A percentile compares a stretch with the other conserved stretches of the same genome.
These are phyloP conservation scores for Sphagnurus paluster DNA, from an alignment of 1,284 basidiomycete genomes.

Conservation along the genomic window DNA sequence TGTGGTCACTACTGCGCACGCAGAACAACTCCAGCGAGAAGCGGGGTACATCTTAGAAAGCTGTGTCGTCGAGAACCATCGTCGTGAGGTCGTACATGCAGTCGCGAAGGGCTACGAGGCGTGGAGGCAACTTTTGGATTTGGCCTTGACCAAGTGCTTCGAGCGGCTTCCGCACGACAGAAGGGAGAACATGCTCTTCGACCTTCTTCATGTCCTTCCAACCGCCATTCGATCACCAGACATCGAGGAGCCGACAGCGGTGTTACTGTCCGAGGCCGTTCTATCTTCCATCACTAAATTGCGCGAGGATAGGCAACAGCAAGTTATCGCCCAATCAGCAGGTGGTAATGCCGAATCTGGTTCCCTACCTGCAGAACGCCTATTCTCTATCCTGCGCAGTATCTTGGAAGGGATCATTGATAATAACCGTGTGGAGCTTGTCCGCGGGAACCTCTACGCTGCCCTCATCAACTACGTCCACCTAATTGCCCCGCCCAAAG, in stretches of 20 bases:
- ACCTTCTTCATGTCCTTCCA: constrained; percentile 80
- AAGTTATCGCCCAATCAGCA: constrained; percentile 62
- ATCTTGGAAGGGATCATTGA: constrained; percentile 79
- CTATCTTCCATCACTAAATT: constrained; percentile 85
- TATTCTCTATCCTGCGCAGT: constrained; percentile 75
- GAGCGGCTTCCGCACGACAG: constrained; percentile 75
- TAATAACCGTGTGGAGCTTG: constrained; percentile 79
- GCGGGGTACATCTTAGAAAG: constrained; percentile 77
- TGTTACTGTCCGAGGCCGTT: constrained; percentile 81
- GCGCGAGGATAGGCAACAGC: constrained; percentile 72
- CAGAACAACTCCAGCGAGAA: constrained; percentile 72
- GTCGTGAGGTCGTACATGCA: constrained; percentile 76
- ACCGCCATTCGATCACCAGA: constrained; percentile 57
- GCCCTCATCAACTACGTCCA: constrained; percentile 88
- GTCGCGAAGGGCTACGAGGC: constrained; percentile 72
- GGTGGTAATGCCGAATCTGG: constrained; percentile 64
- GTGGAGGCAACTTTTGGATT: constrained; percentile 83
- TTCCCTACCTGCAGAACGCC: constrained; percentile 76
- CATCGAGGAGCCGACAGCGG: constrained; percentile 70
- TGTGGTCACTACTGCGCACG: constrained; percentile 61
- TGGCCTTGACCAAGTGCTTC: constrained; percentile 84
- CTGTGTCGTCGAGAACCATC: constrained; percentile 85
- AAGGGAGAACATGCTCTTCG: constrained; percentile 85
- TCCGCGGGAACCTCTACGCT: constrained; percentile 98
- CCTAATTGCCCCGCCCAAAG: constrained; percentile 44